A percentile compares a stretch with the other conserved stretches of the same genome.
Conservation (phyloP, 805 yeast genomes). For the Hagleromyces aurorensis region DNA sequence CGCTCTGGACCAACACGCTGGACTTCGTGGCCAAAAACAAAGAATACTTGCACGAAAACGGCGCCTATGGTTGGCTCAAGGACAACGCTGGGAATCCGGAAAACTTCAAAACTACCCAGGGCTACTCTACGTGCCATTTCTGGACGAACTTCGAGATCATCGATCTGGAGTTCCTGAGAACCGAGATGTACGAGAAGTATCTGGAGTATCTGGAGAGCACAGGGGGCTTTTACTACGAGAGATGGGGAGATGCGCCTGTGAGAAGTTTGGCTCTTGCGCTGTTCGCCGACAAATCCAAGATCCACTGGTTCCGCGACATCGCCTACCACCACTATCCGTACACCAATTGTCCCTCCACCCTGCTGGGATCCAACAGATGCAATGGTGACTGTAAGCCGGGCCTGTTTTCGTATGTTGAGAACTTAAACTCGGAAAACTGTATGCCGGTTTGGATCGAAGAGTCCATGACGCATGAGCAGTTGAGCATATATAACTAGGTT, state of each 20-base stretch:
- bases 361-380: conserved; percentile 39
- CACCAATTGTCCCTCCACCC: conserved; percentile 53
- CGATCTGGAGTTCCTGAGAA: conserved; percentile 71
- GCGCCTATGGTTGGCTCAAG: conserved; percentile 56
- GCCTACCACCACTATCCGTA: conserved; percentile 75
- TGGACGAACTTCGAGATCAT: conserved; percentile 89
- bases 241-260: conserved; percentile 95
- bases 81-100: conserved; percentile 47
- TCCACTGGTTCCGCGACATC: conserved; percentile 85
- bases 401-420: conserved; percentile 42
- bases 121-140: conserved; percentile 66
- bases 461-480: conserved; percentile 31
- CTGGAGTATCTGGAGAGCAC: conserved; percentile 53
- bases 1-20: conserved; percentile 65
- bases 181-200: conserved; percentile 59
- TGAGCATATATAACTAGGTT: conserved; percentile 14
- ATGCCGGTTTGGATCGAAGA: conserved; percentile 59
- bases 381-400: conserved; percentile 44
- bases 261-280: conserved; percentile 68
- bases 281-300: conserved; percentile 56
- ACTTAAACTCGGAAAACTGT: conserved; percentile 63
- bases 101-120: conserved; percentile 35
- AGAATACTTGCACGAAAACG: conserved; percentile 49
- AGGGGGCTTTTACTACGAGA: conserved; percentile 82
- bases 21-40: conserved; percentile 50